Base-by-base conservation (phyloP, 2,329 filamentous ascomycete species). In the Paraphoma sp. region DNA sequence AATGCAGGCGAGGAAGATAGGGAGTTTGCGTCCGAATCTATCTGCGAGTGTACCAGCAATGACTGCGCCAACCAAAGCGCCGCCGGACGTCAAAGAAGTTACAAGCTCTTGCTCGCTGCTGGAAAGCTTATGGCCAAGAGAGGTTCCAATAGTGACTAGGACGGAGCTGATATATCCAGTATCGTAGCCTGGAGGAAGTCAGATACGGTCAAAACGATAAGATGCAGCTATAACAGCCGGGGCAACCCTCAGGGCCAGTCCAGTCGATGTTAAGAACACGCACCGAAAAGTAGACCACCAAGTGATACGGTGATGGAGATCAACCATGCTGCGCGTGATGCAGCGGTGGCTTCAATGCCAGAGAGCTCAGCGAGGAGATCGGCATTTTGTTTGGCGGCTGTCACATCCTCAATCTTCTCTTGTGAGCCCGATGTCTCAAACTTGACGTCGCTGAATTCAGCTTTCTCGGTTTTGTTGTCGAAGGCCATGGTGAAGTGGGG, bases 81-180 rank as follows among this genome's bases (percentile, higher is more conserved):
- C 76, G 11, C 71, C 75, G 17, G 73, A 75, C 40, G 72, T 75
- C 36, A 78, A 64, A 11, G 73, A 73, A n/a, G 76, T 78, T 43
- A 78, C 73, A 6, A 75, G 66, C 55, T 78, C 76, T 53, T 78
- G 72, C 59, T 78, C 75, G 3, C 63, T 69, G 9, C 72, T 69
- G 7, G 56, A 69, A 42, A 74, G 63, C 31, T 61, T 58, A 29
- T 67, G 67, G 30, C 72, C 71, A 14, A 78, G 69, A 11, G 69
- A 71, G 2, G 50, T 71, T 14, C 74, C 74, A 29, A 78, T 70
- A 0, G 71, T 75, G 10, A 78, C 76, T 11, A 78, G 65, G 2
- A 78, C 73, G 3, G 73, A 72, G 11, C 70, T 74, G 47, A 78
- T 76, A 58, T 76, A 74, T 33, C 75, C 75, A 54, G 75, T 77